Evolutionary conservation across 2,329 filamentous ascomycete species (phyloP).

Genomic region (Aciculosporium take): DNA sequence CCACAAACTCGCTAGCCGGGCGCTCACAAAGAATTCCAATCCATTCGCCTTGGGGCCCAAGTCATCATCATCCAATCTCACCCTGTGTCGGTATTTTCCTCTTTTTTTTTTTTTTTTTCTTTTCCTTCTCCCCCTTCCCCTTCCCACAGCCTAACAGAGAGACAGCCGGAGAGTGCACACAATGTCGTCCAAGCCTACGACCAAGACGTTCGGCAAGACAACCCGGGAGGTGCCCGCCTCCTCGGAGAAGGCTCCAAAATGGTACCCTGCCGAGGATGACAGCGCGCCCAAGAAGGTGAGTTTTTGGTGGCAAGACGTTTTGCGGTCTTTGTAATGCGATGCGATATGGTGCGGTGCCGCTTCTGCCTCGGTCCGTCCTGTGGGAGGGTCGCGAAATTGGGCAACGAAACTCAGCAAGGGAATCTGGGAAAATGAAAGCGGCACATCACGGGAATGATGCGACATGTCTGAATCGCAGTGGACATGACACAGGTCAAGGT

Average conservation of each 20-base stretch:
- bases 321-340: no score
- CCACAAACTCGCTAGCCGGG: slow-evolving; percentile 29
- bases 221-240: slow-evolving; percentile 78
- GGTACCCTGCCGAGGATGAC: slow-evolving; percentile 95
- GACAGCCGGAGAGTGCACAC: slow-evolving; percentile 38
- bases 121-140: slow-evolving; percentile 22
- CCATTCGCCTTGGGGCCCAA: no score
- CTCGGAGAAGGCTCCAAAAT: slow-evolving; percentile 93
- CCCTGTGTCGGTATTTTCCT: no score
- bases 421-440: background rate
- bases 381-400: background rate
- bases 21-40: slow-evolving; percentile 28
- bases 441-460: background rate
- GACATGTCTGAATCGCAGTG: background rate
- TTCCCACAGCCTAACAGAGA: slow-evolving; percentile 20
- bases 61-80: no score
- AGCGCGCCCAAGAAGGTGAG: slow-evolving; percentile 86
- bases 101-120: no score
- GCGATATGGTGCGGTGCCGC: background rate
- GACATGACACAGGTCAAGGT: background rate
- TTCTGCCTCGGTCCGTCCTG: slow-evolving; percentile 1
- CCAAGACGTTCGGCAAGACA: slow-evolving; percentile 97
- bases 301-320: no score
- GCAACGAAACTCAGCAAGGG: background rate
- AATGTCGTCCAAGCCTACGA: slow-evolving; percentile 64